A percentile compares a stretch with the other conserved stretches of the same genome.
Conservation (phyloP, 1,139 yeast genomes). For the Casaregolazyma suthepensis region DNA sequence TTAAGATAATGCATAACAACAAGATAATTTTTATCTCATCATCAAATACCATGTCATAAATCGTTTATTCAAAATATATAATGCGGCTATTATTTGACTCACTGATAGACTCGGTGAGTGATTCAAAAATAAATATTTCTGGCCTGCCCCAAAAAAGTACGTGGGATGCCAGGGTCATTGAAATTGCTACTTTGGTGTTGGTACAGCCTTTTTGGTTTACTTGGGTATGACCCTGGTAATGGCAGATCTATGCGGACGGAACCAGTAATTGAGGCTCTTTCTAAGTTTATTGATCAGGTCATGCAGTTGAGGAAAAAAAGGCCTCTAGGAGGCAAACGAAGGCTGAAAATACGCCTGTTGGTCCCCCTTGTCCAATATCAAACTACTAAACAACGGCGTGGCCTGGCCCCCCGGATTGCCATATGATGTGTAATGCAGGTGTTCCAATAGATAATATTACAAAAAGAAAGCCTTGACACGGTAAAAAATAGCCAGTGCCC, state of each 20-base stretch:
- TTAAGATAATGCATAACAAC: background rate
- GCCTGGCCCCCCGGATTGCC: background rate
- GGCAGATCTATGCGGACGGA: background rate
- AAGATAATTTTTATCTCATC: background rate
- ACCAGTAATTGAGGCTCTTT: background rate
- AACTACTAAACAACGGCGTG: too few species aligned
- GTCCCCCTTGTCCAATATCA: too few species aligned
- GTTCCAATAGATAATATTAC: background rate
- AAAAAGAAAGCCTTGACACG: background rate
- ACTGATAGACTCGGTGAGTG: background rate
- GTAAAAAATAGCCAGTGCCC: background rate
- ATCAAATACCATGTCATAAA: background rate
- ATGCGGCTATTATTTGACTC: background rate
- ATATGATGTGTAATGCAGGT: background rate
- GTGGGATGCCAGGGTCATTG: background rate
- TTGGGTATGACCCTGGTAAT: background rate
- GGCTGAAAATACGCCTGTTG: too few species aligned
- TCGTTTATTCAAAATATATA: background rate
- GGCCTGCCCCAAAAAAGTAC: background rate
- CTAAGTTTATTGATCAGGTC: background rate
- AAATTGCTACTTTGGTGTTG: background rate
- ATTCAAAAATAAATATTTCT: too few species aligned
- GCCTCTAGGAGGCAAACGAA: too few species aligned
- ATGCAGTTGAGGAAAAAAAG: too few species aligned
- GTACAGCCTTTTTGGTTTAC: background rate